These are phyloP conservation scores for Pseudognaphalium luteoalbum DNA, from an alignment of 129 eudicot species.

Conservation along the genomic window DNA sequence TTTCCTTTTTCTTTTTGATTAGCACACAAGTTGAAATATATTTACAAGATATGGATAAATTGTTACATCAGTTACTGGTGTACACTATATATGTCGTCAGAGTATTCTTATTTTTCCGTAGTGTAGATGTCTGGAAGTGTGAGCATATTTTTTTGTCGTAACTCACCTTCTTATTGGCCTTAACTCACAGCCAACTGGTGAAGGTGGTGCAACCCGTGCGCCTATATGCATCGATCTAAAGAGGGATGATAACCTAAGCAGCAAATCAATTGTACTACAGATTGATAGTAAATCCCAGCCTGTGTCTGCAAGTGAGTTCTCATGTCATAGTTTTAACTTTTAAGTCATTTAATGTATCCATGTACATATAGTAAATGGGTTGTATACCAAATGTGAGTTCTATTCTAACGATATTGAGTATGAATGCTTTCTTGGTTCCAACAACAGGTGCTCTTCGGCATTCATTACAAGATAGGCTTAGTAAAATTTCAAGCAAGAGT, in stretches of 20 bases:
- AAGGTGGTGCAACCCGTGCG: constrained; percentile 99
- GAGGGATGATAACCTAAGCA: constrained; percentile 81
- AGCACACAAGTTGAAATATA: neutral
- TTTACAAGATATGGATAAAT: neutral
- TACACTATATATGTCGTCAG: neutral
- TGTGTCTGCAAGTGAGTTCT: constrained; percentile 93
- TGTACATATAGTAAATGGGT: constrained; percentile 14
- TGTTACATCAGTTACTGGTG: constrained; percentile 15
- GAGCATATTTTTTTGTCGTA: neutral
- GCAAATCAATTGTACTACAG: constrained; percentile 82
- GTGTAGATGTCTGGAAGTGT: constrained; percentile 16
- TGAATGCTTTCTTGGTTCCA: constrained; percentile 25
- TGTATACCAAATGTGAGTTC: constrained; percentile 24
- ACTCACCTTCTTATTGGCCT: constrained; percentile 6
- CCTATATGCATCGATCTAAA: constrained; percentile 80
- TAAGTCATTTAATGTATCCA: constrained; percentile 8
- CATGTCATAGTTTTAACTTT: constrained; percentile 22
- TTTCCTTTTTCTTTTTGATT: too few species aligned
- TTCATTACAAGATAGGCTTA: constrained; percentile 91
- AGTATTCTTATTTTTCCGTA: constrained; percentile 13
- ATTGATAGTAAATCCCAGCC: constrained; percentile 93
- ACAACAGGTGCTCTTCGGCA: constrained; percentile 84
- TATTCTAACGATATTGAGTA: constrained; percentile 26
- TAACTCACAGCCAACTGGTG: constrained; percentile 88
- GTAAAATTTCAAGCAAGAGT: constrained; percentile 87